Conservation (phyloP, 1,139 yeast genomes). For the Petasospora rhodanensis region DNA sequence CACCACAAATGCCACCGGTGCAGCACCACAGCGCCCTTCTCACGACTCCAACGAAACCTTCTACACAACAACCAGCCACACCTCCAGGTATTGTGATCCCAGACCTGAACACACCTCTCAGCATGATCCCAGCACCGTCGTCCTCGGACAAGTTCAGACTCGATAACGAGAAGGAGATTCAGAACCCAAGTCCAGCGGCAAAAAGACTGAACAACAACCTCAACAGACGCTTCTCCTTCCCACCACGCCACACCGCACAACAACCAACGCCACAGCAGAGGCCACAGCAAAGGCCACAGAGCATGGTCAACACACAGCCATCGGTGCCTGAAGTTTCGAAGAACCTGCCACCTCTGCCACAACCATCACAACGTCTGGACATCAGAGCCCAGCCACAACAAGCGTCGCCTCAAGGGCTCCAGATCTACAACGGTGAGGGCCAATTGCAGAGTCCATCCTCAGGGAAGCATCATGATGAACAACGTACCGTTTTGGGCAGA, state of each 20-base stretch:
- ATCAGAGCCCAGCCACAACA: slow-evolving; percentile 4
- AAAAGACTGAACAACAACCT: slow-evolving; percentile 19
- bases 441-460: slow-evolving; percentile 2
- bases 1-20: too few relatives aligned
- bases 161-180: slow-evolving; percentile 23
- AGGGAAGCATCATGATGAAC: background rate
- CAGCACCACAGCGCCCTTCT: too few relatives aligned
- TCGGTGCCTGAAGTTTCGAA: background rate
- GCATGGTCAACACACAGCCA: background rate
- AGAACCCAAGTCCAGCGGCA: slow-evolving; percentile 25
- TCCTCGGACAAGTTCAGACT: background rate
- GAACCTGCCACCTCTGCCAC: slow-evolving; percentile 8
- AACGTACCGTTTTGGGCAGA: slow-evolving; percentile 6
- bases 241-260: slow-evolving; percentile 10
- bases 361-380: slow-evolving; percentile 2
- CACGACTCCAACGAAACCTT: too few relatives aligned
- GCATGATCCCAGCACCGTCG: background rate
- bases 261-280: background rate
- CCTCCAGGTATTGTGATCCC: slow-evolving; percentile 21
- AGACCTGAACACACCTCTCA: slow-evolving; percentile 10
- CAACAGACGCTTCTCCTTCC: slow-evolving; percentile 23
- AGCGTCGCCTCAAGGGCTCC: slow-evolving; percentile 6
- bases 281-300: background rate
- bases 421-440: slow-evolving; percentile 9
- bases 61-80: too few relatives aligned